Percentiles rank a stretch among this genome's conserved stretches.
phyloP scores from a whole-genome alignment of 306 rosid genomes.

The Cucurbita pepo region DNA sequence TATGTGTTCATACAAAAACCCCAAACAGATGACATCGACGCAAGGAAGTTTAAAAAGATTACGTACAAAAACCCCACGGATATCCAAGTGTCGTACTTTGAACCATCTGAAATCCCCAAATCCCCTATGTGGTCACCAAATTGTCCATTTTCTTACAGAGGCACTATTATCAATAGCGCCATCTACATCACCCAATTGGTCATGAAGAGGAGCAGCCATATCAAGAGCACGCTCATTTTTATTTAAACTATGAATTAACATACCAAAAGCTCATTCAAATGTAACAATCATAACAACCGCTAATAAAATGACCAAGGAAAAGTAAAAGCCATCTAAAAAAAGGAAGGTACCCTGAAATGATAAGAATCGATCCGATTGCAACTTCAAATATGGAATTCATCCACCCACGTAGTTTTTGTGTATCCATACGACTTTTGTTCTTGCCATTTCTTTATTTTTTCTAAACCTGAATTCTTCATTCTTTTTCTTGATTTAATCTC shows the following conservation, averaged over 20 bases:
- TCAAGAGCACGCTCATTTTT: conserved; percentile 91
- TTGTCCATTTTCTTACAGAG: conserved; percentile 55
- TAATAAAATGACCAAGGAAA: neutral
- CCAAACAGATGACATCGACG: neutral
- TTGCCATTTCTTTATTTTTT: too few species aligned
- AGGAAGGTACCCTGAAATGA: conserved; percentile 60
- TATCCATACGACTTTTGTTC: too few species aligned
- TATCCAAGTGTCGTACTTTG: conserved; percentile 63
- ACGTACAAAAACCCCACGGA: conserved; percentile 88
- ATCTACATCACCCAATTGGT: conserved; percentile 43
- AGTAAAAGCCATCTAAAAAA: neutral
- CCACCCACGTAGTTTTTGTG: too few species aligned
- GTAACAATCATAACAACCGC: neutral
- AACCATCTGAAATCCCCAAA: conserved; percentile 88
- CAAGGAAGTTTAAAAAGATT: neutral
- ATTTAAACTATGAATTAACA: conserved; percentile 58
- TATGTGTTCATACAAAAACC: neutral
- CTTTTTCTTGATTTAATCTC: too few species aligned
- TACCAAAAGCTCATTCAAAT: neutral
- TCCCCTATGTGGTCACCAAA: conserved; percentile 90
- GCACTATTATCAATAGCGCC: conserved; percentile 33
- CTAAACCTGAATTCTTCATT: too few species aligned
- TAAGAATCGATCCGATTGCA: neutral
- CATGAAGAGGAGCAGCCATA: conserved; percentile 82
- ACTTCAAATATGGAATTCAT: too few species aligned